These are phyloP conservation scores for Trifolium repens DNA, from an alignment of 306 rosid species.

Conservation along the genomic window DNA sequence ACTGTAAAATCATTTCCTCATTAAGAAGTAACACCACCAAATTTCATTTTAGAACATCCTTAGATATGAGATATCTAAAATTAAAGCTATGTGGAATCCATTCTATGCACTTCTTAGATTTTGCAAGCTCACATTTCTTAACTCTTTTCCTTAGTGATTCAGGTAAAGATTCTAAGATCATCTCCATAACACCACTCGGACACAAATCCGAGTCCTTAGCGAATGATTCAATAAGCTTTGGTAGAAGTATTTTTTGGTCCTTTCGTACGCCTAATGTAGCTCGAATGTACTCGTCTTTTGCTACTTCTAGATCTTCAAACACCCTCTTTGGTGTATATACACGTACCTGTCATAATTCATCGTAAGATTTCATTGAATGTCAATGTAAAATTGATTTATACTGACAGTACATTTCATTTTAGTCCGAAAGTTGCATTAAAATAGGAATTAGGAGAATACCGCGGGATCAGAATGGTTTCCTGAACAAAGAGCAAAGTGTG, in stretches of 20 bases:
- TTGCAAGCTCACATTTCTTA: constrained; percentile 58
- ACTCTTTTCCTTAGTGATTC: constrained; percentile 73
- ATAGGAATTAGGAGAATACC: constrained; percentile 53
- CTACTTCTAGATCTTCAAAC: constrained; percentile 69
- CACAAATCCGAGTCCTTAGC: constrained; percentile 72
- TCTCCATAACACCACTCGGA: constrained; percentile 64
- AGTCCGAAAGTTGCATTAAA: neutral
- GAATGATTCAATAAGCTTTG: constrained; percentile 81
- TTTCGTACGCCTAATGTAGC: constrained; percentile 89
- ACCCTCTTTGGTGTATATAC: constrained; percentile 75
- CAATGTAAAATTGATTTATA: neutral
- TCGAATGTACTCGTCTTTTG: constrained; percentile 75
- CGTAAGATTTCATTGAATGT: neutral
- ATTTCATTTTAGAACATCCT: constrained; percentile 73
- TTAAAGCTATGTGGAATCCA: constrained; percentile 80
- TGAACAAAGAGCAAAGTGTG: constrained; percentile 83
- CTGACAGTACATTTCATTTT: no score
- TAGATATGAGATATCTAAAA: constrained; percentile 84
- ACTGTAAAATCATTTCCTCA: constrained; percentile 3
- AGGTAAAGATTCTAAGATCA: constrained; percentile 74
- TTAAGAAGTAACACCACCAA: constrained; percentile 20
- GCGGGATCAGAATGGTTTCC: constrained; percentile 99
- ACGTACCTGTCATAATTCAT: constrained; percentile 63
- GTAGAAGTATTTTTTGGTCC: constrained; percentile 72
- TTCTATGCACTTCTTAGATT: constrained; percentile 74